Conservation (phyloP, 768 basidiomycete species). For the Paxillus ammoniavirescens region DNA sequence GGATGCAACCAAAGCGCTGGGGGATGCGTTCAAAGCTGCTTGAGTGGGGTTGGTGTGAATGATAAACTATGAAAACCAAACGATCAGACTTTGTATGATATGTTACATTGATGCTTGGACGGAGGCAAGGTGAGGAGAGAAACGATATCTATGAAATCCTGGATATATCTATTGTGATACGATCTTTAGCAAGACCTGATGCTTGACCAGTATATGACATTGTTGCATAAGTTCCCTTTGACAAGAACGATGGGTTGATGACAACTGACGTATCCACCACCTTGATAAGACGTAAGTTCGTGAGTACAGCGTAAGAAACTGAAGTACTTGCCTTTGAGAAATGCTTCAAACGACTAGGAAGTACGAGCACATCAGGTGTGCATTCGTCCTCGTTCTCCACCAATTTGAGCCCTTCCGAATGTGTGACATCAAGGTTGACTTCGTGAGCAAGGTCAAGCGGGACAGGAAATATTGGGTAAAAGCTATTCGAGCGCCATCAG, state of each 20-base stretch:
- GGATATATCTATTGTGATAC: conserved; percentile 26
- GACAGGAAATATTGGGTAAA: conserved; percentile 93
- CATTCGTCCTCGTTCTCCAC: conserved; percentile 36
- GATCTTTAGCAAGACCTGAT: conserved; percentile 26
- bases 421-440: conserved; percentile 88
- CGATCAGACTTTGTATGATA: not conserved
- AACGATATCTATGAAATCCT: conserved; percentile 20
- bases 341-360: conserved; percentile 87
- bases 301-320: not conserved
- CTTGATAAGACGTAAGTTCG: conserved; percentile 37
- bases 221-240: conserved; percentile 55
- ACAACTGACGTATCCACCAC: conserved; percentile 71
- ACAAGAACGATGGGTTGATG: conserved; percentile 84
- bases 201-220: conserved; percentile 35
- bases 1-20: conserved; percentile 20
- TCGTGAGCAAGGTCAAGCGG: conserved; percentile 73
- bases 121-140: not conserved
- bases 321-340: conserved; percentile 72
- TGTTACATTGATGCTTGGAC: not conserved
- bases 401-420: conserved; percentile 51
- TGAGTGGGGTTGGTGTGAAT: not conserved
- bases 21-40: conserved; percentile 15
- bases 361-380: conserved; percentile 80
- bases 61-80: not conserved
- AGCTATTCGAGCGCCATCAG: conserved; percentile 45